Percentiles rank a stretch among this genome's conserved stretches.
Evolutionary conservation across 2,329 filamentous ascomycete genomes (phyloP).

Genomic region (Monosporascus sp.): DNA sequence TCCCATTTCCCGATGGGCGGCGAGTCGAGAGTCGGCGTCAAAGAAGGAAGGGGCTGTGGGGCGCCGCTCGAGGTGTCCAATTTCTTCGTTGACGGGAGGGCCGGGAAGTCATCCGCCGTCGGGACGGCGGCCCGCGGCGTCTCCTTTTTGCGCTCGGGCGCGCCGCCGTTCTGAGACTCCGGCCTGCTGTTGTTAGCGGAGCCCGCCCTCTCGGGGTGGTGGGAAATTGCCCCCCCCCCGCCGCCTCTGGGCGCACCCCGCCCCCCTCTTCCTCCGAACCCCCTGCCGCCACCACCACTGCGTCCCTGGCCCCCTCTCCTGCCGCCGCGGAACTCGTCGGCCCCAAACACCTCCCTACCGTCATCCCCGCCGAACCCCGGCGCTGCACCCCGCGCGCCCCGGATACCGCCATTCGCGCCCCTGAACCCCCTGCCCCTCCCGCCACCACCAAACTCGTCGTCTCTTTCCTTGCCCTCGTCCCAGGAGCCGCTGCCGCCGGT

Average conservation of each 20-base stretch:
- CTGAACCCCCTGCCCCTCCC: constrained; percentile 38
- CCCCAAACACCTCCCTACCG: constrained; percentile 17
- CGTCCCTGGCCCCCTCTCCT: constrained; percentile 21
- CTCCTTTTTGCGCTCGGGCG: constrained; percentile 13
- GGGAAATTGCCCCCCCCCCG: constrained; percentile 26
- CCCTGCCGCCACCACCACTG: constrained; percentile 27
- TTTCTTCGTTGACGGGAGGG: constrained; percentile 29
- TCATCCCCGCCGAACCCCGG: constrained; percentile 24
- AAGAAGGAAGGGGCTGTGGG: background rate
- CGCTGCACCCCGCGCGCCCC: constrained; percentile 37
- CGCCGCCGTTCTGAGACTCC: constrained; percentile 11
- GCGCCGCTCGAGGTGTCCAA: constrained; percentile 17
- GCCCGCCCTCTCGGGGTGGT: constrained; percentile 11
- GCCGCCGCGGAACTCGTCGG: constrained; percentile 24
- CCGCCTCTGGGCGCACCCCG: constrained; percentile 22
- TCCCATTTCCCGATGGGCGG: constrained; percentile 46
- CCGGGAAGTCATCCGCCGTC: constrained; percentile 34
- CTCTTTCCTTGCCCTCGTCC: constrained; percentile 53
- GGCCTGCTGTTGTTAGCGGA: constrained; percentile 2
- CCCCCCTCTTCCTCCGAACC: constrained; percentile 15
- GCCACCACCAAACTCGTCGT: constrained; percentile 16
- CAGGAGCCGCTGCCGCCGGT: constrained; percentile 47
- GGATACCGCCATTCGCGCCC: constrained; percentile 32
- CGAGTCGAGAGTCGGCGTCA: constrained; percentile 11
- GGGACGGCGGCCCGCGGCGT: constrained; percentile 26